phyloP scores from a whole-genome alignment of 2,329 filamentous ascomycete genomes.

The Cytospora schulzeri region DNA sequence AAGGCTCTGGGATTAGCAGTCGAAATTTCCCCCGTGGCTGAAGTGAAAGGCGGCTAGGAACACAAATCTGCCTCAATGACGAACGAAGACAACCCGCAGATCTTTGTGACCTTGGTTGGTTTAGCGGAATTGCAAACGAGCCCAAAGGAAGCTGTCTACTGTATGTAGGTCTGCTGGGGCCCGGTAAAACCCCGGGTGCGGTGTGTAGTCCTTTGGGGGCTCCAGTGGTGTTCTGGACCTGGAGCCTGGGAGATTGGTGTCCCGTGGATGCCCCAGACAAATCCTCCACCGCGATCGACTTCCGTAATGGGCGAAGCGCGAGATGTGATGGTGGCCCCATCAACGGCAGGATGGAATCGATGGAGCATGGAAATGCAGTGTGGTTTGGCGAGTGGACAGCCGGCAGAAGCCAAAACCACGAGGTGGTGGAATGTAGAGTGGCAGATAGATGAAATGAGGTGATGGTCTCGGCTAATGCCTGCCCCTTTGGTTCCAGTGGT shows the following conservation, averaged over 20 bases:
- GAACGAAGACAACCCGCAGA: constrained; percentile 1
- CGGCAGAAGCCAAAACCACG: neutral
- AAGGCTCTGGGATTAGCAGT: neutral
- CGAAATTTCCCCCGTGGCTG: neutral
- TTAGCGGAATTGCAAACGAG: neutral
- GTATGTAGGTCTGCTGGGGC: no score
- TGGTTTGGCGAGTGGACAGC: neutral
- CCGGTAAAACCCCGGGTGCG: neutral
- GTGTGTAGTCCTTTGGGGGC: constrained; percentile 3
- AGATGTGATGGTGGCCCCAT: constrained; percentile 5
- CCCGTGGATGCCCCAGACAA: constrained; percentile 11
- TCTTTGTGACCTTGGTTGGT: neutral
- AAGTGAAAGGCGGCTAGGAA: neutral
- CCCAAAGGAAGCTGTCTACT: neutral
- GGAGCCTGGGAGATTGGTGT: constrained; percentile 14
- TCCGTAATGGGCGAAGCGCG: constrained; percentile 22
- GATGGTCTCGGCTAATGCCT: neutral
- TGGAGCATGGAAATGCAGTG: neutral
- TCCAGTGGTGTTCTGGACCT: constrained; percentile 24
- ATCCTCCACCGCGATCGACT: constrained; percentile 27
- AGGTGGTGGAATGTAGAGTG: neutral
- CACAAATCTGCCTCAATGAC: neutral
- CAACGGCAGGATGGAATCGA: neutral
- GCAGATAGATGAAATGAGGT: neutral
- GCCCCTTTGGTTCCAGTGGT: neutral